Evolutionary conservation across 495 filamentous ascomycete species (phyloP).

Genomic region (Penicillium subrubescens): DNA sequence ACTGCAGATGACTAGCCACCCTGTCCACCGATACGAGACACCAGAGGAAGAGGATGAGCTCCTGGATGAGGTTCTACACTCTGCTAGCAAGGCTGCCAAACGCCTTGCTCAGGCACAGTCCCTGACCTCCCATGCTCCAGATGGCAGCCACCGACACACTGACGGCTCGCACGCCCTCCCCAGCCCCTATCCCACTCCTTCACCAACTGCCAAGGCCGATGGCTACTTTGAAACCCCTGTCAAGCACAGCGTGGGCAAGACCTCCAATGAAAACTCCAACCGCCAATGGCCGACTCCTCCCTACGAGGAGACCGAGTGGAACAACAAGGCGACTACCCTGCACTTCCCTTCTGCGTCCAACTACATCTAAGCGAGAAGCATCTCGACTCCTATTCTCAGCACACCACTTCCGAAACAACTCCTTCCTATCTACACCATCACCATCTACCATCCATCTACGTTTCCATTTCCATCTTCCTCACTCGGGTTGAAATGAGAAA

Average conservation of each 20-base stretch:
- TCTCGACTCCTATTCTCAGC: neutral
- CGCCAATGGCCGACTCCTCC: conserved; percentile 96
- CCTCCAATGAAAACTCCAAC: conserved; percentile 54
- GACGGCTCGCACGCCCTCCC: conserved; percentile 56
- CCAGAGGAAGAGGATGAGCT: conserved; percentile 97
- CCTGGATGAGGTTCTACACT: conserved; percentile 76
- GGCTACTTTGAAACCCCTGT: conserved; percentile 63
- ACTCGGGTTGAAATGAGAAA: conserved; percentile 25
- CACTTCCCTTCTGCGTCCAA: conserved; percentile 67
- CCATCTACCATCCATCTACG: conserved; percentile 12
- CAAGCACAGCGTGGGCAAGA: conserved; percentile 63
- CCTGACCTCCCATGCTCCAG: conserved; percentile 40
- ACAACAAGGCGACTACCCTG: conserved; percentile 67
- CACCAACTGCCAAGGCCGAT: conserved; percentile 81
- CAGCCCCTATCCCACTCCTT: conserved; percentile 91
- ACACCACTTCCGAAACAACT: neutral
- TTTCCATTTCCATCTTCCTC: conserved; percentile 14
- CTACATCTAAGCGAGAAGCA: conserved; percentile 40
- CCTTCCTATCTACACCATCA: neutral
- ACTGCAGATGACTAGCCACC: conserved; percentile 72
- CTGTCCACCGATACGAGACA: conserved; percentile 81
- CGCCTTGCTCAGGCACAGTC: conserved; percentile 54
- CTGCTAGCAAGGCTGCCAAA: conserved; percentile 57
- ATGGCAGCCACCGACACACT: conserved; percentile 50
- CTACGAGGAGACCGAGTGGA: conserved; percentile 89